Evolutionary conservation across 1,284 basidiomycete genomes (phyloP), one percentile per base, ranked within the genome.

Genomic region (Kalmanozyma brasiliensis): DNA sequence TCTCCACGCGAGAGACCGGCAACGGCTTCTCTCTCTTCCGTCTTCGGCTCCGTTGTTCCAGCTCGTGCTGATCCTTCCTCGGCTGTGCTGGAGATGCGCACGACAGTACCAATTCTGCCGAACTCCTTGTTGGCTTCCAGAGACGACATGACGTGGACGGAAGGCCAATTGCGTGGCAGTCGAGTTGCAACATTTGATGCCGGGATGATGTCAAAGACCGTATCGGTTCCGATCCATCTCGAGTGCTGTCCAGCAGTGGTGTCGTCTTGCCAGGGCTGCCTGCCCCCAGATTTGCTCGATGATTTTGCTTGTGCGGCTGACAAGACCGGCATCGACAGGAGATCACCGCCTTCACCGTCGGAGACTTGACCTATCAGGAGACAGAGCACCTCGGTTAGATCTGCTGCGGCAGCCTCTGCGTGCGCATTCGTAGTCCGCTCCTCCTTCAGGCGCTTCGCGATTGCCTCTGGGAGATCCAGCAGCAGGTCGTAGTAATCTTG

Each of bases 41-140:
- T 29, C 26, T 13, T 8, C 14, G 14, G 51, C 17, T 10, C 20
- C 1, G 6, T 14, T 16, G 13, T 19, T 17, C 17, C 22, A 26
- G 8, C 11, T 29, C 7, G 11, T 29, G 26, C 26, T 29, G 6
- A 6, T 29, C 11, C n/a, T 7, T 30, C 6, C n/a, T 47, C 33
- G 36, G 8, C 19, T 4, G 55, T n/a, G 13, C 17, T 38, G 17
- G 26, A 29, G 26, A 58, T 35, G 11, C 66, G 60, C 1, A 69
- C 52, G n/a, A 69, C 42, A 4, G 20, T 59, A 5, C 66, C 66
- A 5, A 63, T n/a, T 0, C 66, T 42, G 10, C 66, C 60, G 33
- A 69, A 69, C 42, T 69, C 55, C 37, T 63, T 63, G 52, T 69
- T 63, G 8, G 66, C 66, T 22, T 69, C 56, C 20, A 52, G 26